Evolutionary conservation across 2,329 filamentous ascomycete genomes (phyloP).

Genomic region (Achaetomium macrosporum): DNA sequence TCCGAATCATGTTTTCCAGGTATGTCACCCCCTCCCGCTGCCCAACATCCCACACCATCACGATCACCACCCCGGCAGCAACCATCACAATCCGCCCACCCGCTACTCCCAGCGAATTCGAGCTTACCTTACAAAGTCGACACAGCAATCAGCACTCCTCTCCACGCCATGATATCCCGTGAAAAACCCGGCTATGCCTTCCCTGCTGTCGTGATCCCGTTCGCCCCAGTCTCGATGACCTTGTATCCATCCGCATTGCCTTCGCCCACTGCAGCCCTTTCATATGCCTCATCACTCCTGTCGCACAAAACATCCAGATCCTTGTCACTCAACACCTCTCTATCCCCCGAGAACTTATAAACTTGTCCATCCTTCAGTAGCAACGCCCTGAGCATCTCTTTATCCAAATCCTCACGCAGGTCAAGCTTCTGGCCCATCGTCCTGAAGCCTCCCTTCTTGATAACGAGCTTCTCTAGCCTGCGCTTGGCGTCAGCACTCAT

Average conservation of each 20-base stretch:
- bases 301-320: conserved; percentile 74
- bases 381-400: conserved; percentile 55
- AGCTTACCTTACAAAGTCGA: no score
- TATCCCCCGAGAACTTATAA: conserved; percentile 52
- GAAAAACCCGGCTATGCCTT: background rate
- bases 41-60: no score
- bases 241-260: conserved; percentile 67
- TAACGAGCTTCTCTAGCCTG: conserved; percentile 87
- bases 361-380: conserved; percentile 67
- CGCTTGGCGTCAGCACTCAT: conserved; percentile 88
- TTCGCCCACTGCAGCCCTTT: conserved; percentile 69
- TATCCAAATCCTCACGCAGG: conserved; percentile 48
- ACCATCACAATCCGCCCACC: background rate
- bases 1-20: no score
- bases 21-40: no score
- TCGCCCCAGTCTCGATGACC: conserved; percentile 69
- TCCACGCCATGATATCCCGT: background rate
- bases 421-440: conserved; percentile 59
- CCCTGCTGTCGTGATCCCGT: conserved; percentile 39
- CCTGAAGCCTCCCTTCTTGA: conserved; percentile 83
- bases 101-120: no score
- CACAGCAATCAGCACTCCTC: no score
- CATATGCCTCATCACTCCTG: conserved; percentile 55
- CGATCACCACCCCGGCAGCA: no score
- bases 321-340: conserved; percentile 63